phyloP scores from a whole-genome alignment of 768 basidiomycete genomes.

The Podaxis mareebaensis region DNA sequence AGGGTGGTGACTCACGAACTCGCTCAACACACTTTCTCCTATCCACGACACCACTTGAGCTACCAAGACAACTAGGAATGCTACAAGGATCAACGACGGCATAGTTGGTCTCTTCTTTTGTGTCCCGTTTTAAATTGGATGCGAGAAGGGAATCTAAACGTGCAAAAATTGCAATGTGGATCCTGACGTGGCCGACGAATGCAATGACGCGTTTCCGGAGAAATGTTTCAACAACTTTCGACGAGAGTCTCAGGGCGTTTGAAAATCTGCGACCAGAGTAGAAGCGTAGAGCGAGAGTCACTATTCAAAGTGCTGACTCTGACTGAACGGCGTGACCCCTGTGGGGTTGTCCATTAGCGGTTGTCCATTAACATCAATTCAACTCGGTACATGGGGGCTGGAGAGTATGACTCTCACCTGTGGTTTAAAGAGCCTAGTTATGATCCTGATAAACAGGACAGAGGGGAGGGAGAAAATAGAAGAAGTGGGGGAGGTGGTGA shows the following conservation, averaged over 20 bases:
- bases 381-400: not conserved
- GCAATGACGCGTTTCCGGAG: not conserved
- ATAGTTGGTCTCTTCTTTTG: slow-evolving; percentile 34
- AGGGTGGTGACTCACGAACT: slow-evolving; percentile 56
- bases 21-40: slow-evolving; percentile 80
- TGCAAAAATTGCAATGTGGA: not conserved
- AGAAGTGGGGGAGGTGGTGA: not conserved
- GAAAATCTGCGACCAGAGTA: not conserved
- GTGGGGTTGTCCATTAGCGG: too few relatives aligned
- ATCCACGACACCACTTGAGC: slow-evolving; percentile 89
- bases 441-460: not conserved
- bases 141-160: not conserved
- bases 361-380: not conserved
- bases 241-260: not conserved
- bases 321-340: not conserved
- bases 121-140: not conserved
- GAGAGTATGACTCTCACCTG: not conserved
- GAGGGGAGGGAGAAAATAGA: not conserved
- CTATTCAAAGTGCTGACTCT: not conserved
- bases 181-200: slow-evolving; percentile 10
- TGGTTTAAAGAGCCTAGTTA: not conserved
- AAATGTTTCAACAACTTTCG: not conserved
- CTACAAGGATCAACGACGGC: slow-evolving; percentile 73
- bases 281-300: not conserved
- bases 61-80: slow-evolving; percentile 79